Base-by-base conservation (phyloP, 2,329 filamentous ascomycete genomes). In the Cladosporium cucumerinum region DNA sequence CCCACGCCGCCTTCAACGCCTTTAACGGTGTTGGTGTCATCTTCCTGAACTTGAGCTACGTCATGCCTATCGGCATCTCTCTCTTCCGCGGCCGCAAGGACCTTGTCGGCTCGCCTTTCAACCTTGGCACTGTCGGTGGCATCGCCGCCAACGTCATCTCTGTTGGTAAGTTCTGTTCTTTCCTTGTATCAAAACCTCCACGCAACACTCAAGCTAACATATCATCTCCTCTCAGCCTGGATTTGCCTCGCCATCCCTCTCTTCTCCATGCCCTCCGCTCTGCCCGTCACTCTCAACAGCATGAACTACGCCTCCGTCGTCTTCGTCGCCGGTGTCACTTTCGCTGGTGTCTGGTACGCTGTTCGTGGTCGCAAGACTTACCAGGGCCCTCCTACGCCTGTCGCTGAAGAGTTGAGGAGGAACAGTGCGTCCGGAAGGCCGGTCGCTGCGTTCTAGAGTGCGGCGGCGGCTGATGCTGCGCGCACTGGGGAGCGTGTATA, bases 241-340 rank as follows among this genome's bases (percentile, higher is more conserved):
- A 88, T 86, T 63, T 70, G 82, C 16, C 82, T 92, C 62, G 88
- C 87, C 39, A 85, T 91, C 61, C 88, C 89, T 1, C 84, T 92
- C 18, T 92, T 92, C 81, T 92, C 87, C 77, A 73, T 72, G 87
- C 89, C 88, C 0, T 83, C 86, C 0, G 77, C 77, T 51, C 78
- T 90, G n/a, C 86, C 86, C 6, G 86, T 89, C 46, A 83, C 82
- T 0, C 76, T 82, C 6, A 74, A 78, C 21, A 82, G 80, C 46
- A 88, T 91, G 81, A 92, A 92, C 81, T 92, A 91, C 76, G 89
- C 89, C 1, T 87, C 87, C 16, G 89, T 87, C 36, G 89, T 92
- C n/a, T 91, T 92, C 70, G 84, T 89, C 28, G 87, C 82, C 5
- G 88, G 90, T 67, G 83, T 85, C 63, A 57, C 80, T 46, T 82